A percentile compares a stretch with the other conserved stretches of the same genome.
Conservation (phyloP, 164 flowering plant species). For the Protea cynaroides region DNA sequence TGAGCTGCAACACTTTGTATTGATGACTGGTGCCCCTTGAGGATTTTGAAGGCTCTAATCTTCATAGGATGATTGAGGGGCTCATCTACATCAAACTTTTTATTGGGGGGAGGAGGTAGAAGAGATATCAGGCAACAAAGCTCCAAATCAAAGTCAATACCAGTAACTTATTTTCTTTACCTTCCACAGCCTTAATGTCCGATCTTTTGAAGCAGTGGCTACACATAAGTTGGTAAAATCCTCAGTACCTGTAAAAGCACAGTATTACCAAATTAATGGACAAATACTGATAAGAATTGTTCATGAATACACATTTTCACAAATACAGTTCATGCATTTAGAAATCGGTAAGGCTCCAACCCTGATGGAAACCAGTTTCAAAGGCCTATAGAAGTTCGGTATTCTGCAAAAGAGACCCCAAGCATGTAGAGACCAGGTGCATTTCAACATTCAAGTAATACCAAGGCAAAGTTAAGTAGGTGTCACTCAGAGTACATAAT, state of each 20-base stretch:
- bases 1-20: conserved; percentile 70
- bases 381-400: not conserved
- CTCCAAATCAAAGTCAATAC: not conserved
- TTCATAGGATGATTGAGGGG: conserved; percentile 24
- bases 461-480: not conserved
- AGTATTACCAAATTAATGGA: not conserved
- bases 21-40: conserved; percentile 67
- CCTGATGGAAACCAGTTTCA: not conserved
- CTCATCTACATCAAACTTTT: conserved; percentile 49
- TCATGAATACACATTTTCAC: not conserved
- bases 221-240: conserved; percentile 20
- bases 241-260: conserved; percentile 12
- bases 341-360: not conserved
- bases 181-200: conserved; percentile 85
- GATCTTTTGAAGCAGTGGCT: conserved; percentile 92
- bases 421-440: not conserved
- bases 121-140: conserved; percentile 3
- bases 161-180: conserved; percentile 31
- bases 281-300: not conserved
- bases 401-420: not conserved
- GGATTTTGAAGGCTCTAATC: conserved; percentile 53
- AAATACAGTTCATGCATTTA: not conserved
- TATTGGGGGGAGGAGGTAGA: conserved; percentile 6
- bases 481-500: not conserved
- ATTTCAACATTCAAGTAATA: not conserved